Percentiles rank a stretch among this genome's conserved stretches.
phyloP scores from a whole-genome alignment of 805 yeast species.

The Nakazawaea laoshanensis region DNA sequence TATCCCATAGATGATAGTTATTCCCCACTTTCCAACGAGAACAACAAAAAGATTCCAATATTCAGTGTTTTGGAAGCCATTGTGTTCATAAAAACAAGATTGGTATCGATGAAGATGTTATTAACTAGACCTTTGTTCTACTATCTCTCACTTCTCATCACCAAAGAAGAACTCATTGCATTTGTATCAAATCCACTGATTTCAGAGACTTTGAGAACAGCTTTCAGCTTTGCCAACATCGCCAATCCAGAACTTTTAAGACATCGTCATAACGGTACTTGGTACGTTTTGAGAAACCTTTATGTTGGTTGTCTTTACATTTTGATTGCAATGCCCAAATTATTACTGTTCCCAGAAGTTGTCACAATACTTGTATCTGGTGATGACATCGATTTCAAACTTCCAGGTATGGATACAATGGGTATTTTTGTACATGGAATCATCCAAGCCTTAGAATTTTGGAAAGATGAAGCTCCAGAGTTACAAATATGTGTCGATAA shows the following conservation, averaged over 20 bases:
- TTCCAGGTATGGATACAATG: slow-evolving; percentile 5
- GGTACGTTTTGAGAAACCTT: slow-evolving; percentile 28
- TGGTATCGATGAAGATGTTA: slow-evolving; percentile 23
- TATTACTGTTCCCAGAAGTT: slow-evolving; percentile 4
- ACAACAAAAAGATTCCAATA: slow-evolving; percentile 21
- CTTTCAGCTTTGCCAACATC: slow-evolving; percentile 21
- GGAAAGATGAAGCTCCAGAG: slow-evolving; percentile 9
- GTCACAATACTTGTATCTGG: neutral
- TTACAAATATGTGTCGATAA: slow-evolving; percentile 1
- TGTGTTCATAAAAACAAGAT: slow-evolving; percentile 29
- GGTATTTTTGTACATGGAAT: slow-evolving; percentile 1
- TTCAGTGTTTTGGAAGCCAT: slow-evolving; percentile 21
- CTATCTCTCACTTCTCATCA: slow-evolving; percentile 17
- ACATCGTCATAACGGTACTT: slow-evolving; percentile 31
- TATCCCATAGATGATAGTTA: slow-evolving; percentile 12
- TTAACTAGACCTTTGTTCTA: slow-evolving; percentile 27
- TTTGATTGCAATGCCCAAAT: slow-evolving; percentile 1
- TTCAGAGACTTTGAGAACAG: slow-evolving; percentile 1
- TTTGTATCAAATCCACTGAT: slow-evolving; percentile 18
- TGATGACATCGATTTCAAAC: neutral
- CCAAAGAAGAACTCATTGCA: slow-evolving; percentile 5
- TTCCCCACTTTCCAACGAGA: slow-evolving; percentile 25
- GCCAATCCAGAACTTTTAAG: slow-evolving; percentile 26
- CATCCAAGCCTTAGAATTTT: slow-evolving; percentile 1
- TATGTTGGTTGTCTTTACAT: slow-evolving; percentile 18